A percentile compares a stretch with the other conserved stretches of the same genome.
These are phyloP conservation scores for Allomyces javanicus DNA, from an alignment of 192 early-diverging fungal species.

Conservation along the genomic window DNA sequence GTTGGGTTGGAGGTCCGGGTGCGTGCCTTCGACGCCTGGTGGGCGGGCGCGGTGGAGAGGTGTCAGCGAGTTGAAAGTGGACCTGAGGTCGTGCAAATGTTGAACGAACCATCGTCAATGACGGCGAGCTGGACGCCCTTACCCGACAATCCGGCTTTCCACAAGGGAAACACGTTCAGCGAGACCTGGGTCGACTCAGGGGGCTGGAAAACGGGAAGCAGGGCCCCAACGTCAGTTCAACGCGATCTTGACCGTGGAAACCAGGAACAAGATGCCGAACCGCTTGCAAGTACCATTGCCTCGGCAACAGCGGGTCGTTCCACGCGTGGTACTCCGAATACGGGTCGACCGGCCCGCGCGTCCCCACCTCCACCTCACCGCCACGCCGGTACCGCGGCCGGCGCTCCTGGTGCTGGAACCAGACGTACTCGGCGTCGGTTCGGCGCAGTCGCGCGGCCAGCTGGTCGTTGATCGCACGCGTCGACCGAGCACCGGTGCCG, in stretches of 20 bases:
- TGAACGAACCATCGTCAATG: conserved; percentile 64
- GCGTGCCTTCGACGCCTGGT: not conserved
- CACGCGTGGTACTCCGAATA: not conserved
- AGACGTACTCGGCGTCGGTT: not conserved
- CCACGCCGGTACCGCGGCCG: not conserved
- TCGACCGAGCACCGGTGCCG: not conserved
- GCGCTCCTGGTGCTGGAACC: not conserved
- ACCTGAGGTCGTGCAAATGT: no score
- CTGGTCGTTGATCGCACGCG: not conserved
- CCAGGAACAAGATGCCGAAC: not conserved
- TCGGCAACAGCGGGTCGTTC: not conserved
- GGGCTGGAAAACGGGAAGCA: not conserved
- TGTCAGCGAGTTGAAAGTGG: no score
- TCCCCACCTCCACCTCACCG: not conserved
- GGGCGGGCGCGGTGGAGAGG: no score
- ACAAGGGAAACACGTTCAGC: not conserved
- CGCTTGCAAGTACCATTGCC: not conserved
- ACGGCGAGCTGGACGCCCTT: conserved; percentile 69
- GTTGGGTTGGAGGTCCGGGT: not conserved
- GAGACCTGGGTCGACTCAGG: not conserved
- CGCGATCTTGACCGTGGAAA: not conserved
- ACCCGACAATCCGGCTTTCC: conserved; percentile 49
- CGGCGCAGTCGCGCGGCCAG: not conserved
- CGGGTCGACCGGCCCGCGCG: not conserved
- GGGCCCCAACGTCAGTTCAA: not conserved